Evolutionary conservation across 768 basidiomycete genomes (phyloP), one percentile per base, ranked within the genome.

Genomic region (Phylloporus arenicola): DNA sequence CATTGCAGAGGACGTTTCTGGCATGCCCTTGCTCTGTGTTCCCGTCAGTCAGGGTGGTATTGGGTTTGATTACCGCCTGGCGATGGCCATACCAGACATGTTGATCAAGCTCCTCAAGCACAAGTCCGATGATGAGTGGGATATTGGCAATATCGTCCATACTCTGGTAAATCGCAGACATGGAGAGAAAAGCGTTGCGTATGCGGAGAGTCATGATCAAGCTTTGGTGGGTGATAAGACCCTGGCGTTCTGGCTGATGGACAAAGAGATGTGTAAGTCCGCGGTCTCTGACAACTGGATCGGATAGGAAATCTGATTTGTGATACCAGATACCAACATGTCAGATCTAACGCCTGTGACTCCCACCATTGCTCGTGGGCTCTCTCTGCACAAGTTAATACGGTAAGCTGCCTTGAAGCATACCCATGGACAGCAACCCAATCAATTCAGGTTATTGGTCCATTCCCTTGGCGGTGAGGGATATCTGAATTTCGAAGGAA

Each of bases 51-150:
- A 84, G 51, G 96, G 95, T 41, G 96, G 96, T 13, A 75, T 99
- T 45, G 96, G 95, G 4, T 99, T 98, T 70, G 96, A 99, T 72
- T 99, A 97, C 69, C 87, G 96, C 29, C 75, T 99, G 41, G 92
- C 92, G 25, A 99, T 98, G 96, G 96, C 96, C 19, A 80, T 99
- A 45, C 96, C 96, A 2, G 96, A 99, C 69, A 97, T 95, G 93
- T 99, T 93, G 92, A 99, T 99, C 75, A 98, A 99, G 70, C 76
- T 98, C 24, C 80, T 98, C 58, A 99, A 98, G 67, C 96, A 99
- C 72, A 82, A 81, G 63, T 55, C 69, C 3, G 96, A 99, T 65
- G 80, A 86, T 53, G 79, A 85, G 37, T 99, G 96, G 96, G 78
- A 95, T 43, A 74, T 99, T 59, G 82, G 74, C 43, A 79, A 86